phyloP scores from a whole-genome alignment of 2,329 filamentous ascomycete species.

The Chaetomium sp. region DNA sequence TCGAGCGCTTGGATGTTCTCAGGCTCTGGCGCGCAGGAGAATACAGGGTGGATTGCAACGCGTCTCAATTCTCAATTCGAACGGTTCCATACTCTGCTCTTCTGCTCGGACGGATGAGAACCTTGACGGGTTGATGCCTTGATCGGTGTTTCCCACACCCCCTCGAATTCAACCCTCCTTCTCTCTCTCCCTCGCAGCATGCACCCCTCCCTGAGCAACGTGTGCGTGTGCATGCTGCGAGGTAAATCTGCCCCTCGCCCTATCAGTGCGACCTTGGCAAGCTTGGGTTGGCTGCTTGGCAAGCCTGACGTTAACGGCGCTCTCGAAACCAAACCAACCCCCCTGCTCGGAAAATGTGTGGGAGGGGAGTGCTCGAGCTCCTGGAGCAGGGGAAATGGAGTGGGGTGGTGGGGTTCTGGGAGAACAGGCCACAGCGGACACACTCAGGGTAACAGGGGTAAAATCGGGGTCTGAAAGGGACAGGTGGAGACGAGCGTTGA shows the following conservation, averaged over 20 bases:
- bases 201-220: constrained; percentile 16
- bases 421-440: too few relatives aligned
- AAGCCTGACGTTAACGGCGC: constrained; percentile 2
- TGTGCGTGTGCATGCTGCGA: constrained; percentile 27
- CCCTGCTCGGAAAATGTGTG: constrained; percentile 14
- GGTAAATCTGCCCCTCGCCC: constrained; percentile 22
- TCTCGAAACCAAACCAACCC: constrained; percentile 17
- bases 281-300: too few relatives aligned
- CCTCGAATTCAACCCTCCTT: not conserved
- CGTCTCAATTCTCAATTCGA: too few relatives aligned
- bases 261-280: constrained; percentile 11
- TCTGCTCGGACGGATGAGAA: not conserved
- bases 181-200: constrained; percentile 3
- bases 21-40: too few relatives aligned
- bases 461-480: not conserved
- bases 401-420: constrained; percentile 16
- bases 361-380: constrained; percentile 6
- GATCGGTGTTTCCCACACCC: not conserved
- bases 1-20: too few relatives aligned
- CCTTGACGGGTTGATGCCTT: constrained; percentile 6
- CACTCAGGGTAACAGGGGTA: too few relatives aligned
- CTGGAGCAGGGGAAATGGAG: constrained; percentile 7
- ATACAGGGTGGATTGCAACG: too few relatives aligned
- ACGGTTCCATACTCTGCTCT: not conserved
- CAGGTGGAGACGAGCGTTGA: not conserved